Conservation (phyloP, 805 yeast genomes). For the Candida ovalis region DNA sequence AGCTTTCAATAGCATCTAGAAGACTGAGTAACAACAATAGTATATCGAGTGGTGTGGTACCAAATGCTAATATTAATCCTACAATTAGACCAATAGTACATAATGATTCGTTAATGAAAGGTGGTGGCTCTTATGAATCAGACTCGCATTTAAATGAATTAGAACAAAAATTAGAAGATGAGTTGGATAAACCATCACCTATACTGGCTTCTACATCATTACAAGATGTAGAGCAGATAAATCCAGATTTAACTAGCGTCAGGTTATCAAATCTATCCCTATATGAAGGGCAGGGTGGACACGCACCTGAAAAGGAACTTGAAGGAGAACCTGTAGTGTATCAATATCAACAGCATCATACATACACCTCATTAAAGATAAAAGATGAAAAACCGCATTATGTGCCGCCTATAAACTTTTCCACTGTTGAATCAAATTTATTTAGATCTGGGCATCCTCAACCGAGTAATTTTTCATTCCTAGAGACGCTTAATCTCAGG, state of each 20-base stretch:
- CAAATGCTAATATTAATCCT: background rate
- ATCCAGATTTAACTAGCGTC: background rate
- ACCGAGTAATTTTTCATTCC: conserved; percentile 76
- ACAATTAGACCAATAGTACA: background rate
- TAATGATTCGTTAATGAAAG: background rate
- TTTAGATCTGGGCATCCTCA: conserved; percentile 95
- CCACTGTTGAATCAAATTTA: conserved; percentile 81
- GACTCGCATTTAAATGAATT: conserved; percentile 1
- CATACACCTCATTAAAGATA: conserved; percentile 32
- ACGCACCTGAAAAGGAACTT: no score
- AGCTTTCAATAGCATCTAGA: conserved; percentile 2
- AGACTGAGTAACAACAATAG: conserved; percentile 2
- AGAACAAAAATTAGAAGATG: conserved; percentile 2
- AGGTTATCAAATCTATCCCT: background rate
- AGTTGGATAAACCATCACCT: background rate
- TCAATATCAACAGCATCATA: conserved; percentile 1
- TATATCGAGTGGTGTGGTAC: no score
- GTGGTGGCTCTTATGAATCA: background rate
- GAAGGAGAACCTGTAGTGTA: background rate
- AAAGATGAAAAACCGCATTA: conserved; percentile 32
- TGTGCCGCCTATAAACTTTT: conserved; percentile 91
- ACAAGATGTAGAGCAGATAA: background rate
- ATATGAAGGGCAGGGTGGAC: background rate
- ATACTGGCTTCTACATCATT: background rate
- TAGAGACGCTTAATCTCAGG: conserved; percentile 61